phyloP scores from a whole-genome alignment of 2,329 filamentous ascomycete species.

The Neonectria sp. region DNA sequence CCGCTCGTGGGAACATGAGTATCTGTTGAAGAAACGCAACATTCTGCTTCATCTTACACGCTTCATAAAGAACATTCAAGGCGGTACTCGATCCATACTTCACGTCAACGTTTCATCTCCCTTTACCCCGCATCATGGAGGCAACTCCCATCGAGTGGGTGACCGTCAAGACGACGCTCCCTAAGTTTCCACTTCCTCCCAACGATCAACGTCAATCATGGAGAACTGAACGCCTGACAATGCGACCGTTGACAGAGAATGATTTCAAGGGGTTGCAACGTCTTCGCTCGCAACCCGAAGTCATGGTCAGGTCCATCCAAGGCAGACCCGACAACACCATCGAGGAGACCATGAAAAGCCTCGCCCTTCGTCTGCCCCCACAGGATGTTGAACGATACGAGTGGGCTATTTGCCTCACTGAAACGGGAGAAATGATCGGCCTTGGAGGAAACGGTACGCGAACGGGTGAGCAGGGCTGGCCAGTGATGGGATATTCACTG shows the following conservation, averaged over 20 bases:
- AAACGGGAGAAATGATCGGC: constrained; percentile 66
- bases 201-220: constrained; percentile 57
- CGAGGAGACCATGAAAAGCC: constrained; percentile 58
- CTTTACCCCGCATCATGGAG: not conserved
- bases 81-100: not conserved
- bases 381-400: constrained; percentile 68
- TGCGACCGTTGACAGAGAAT: constrained; percentile 64
- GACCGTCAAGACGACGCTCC: constrained; percentile 64
- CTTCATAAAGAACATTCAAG: not conserved
- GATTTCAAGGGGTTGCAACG: constrained; percentile 66
- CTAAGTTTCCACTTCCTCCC: constrained; percentile 58
- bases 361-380: constrained; percentile 61
- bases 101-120: not conserved
- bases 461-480: constrained; percentile 63
- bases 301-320: constrained; percentile 71
- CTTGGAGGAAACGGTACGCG: constrained; percentile 60
- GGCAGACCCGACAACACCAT: constrained; percentile 60
- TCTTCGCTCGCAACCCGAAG: constrained; percentile 71
- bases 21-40: not conserved
- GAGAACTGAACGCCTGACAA: constrained; percentile 67
- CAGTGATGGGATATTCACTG: constrained; percentile 72
- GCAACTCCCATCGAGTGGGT: constrained; percentile 35
- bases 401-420: constrained; percentile 64
- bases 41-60: not conserved
- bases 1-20: not conserved